phyloP scores from a whole-genome alignment of 805 yeast genomes.

The Candida taoyuanica region DNA sequence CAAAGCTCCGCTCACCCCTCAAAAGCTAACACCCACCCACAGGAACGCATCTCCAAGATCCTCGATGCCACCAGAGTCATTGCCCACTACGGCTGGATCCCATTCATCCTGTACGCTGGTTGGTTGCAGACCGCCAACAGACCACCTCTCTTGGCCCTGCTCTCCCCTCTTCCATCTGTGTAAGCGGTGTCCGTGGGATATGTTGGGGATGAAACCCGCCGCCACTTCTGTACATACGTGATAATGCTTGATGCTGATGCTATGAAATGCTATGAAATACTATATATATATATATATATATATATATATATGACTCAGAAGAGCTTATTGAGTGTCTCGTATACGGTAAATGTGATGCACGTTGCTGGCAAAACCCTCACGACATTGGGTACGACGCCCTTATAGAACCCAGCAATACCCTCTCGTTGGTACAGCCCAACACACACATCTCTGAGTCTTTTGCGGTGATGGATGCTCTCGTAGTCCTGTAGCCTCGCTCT shows the following conservation, averaged over 20 bases:
- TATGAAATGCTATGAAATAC: no score
- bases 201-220: no score
- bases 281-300: no score
- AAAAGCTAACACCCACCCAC: constrained; percentile 10
- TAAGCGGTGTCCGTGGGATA: no score
- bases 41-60: constrained; percentile 85
- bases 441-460: constrained; percentile 31
- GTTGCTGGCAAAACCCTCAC: constrained; percentile 89
- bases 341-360: constrained; percentile 81
- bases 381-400: constrained; percentile 76
- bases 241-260: no score
- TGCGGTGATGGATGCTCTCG: constrained; percentile 27
- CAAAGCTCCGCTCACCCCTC: neutral
- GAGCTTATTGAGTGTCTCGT: constrained; percentile 52
- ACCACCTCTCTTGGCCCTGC: constrained; percentile 71
- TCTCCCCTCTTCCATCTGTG: constrained; percentile 78
- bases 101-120: constrained; percentile 88
- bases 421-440: constrained; percentile 40
- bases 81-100: constrained; percentile 97
- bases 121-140: constrained; percentile 78
- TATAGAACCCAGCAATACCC: constrained; percentile 70
- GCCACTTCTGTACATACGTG: no score
- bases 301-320: no score
- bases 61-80: constrained; percentile 79
- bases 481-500: constrained; percentile 68